Evolutionary conservation across 345 rosid genomes (phyloP), one percentile per base, ranked within the genome.

Genomic region (Durio zibethinus): DNA sequence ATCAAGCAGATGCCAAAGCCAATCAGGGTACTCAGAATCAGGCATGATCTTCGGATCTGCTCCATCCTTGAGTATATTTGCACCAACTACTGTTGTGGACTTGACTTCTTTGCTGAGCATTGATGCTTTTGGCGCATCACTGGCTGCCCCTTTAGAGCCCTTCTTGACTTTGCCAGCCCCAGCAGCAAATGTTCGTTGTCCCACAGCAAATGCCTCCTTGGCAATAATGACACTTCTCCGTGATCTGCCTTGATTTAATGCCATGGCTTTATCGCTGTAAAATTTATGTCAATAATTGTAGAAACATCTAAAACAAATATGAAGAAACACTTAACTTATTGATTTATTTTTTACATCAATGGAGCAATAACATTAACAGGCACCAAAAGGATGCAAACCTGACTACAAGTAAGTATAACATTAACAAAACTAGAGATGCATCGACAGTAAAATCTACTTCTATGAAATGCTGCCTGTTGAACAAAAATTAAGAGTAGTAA

Each of bases 31-130:
- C n/a, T 88, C 94, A 36, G 93, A 83, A 83, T 93, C 94, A 0
- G 87, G 76, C 74, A 88, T 64, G 82, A 96, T 80, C 86, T 89
- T 93, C 12, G 98, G 97, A 80, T 96, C 98, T 61, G 97, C 60
- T 48, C 95, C 98, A 21, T 93, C 99, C 87, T 91, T 92, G n/a
- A 92, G 94, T 76, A 88, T 90, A 83, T 93, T 93, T 67, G 94
- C 97, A 77, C 97, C 99, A 65, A 93, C 94, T 18, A 89, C 93
- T 20, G 90, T 90, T 0, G 87, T 87, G 62, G 97, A 84, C 83
- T 92, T 93, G 80, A 94, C 86, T 86, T 93, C 99, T 85, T 92
- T 93, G 89, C 89, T 90, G 78, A 96, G 85, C 36, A 47, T 80
- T 16, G 98, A 90, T 57, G 82, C 92, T 87, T 88, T 93, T 33